Evolutionary conservation across 2,329 filamentous ascomycete genomes (phyloP).

Genomic region (Apiospora arundinis): DNA sequence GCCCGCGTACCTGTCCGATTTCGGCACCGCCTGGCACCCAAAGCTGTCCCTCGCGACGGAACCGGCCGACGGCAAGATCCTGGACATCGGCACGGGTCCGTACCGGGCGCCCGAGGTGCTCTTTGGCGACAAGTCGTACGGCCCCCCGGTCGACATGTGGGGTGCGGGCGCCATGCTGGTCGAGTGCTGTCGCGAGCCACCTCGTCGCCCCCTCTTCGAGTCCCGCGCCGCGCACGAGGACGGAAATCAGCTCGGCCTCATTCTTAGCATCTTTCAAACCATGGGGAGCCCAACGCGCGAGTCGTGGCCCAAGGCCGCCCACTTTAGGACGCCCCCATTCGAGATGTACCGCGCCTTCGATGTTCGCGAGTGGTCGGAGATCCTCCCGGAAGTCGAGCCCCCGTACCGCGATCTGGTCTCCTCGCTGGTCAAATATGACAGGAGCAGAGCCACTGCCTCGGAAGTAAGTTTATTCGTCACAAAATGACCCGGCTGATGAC

Average conservation of each 20-base stretch:
- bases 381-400: conserved; percentile 67
- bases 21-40: conserved; percentile 88
- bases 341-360: conserved; percentile 85
- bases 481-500: background rate
- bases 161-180: conserved; percentile 83
- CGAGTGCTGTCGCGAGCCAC: conserved; percentile 67
- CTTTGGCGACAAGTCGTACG: conserved; percentile 82
- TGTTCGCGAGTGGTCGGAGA: conserved; percentile 68
- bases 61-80: conserved; percentile 71
- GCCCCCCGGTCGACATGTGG: conserved; percentile 83
- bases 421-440: conserved; percentile 76
- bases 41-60: conserved; percentile 66
- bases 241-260: conserved; percentile 89
- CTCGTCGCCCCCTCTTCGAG: conserved; percentile 74
- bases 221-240: conserved; percentile 75
- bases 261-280: conserved; percentile 90
- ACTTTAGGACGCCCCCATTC: conserved; percentile 79
- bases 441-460: conserved; percentile 69
- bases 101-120: conserved; percentile 91
- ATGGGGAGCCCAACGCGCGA: conserved; percentile 83
- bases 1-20: conserved; percentile 84
- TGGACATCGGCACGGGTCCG: conserved; percentile 90
- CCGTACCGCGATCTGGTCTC: conserved; percentile 70
- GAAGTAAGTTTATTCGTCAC: conserved; percentile 48
- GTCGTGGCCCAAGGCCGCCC: conserved; percentile 80